phyloP scores from a whole-genome alignment of 2,329 filamentous ascomycete species.

The Sclerotiophoma versabilis region DNA sequence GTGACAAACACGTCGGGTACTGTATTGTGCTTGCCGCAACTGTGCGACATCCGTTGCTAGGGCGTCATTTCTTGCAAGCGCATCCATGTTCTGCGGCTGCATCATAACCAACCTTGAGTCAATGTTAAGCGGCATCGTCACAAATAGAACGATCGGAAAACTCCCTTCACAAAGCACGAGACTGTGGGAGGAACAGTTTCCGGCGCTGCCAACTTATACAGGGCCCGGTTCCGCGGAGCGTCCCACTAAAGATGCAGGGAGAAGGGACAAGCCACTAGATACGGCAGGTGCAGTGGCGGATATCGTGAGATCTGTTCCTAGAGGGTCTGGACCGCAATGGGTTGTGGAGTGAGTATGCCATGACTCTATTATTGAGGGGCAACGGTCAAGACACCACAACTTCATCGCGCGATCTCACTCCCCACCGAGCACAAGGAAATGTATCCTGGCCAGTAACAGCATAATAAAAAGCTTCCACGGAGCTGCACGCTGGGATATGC shows the following conservation, averaged over 20 bases:
- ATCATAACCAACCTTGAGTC: too few species aligned
- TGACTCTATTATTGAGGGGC: background rate
- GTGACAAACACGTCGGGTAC: background rate
- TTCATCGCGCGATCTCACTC: background rate
- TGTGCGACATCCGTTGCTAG: background rate
- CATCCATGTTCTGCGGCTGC: background rate
- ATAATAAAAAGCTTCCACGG: background rate
- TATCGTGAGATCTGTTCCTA: background rate
- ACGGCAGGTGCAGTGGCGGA: conserved; percentile 16
- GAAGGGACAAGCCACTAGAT: conserved; percentile 4
- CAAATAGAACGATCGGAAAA: background rate
- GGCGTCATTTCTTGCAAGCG: background rate
- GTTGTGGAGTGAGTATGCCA: background rate
- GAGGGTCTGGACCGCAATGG: background rate
- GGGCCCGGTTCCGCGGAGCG: background rate
- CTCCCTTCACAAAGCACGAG: background rate
- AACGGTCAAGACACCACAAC: conserved; percentile 3
- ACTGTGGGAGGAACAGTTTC: background rate
- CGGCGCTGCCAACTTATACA: conserved; percentile 1
- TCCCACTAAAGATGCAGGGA: conserved; percentile 2
- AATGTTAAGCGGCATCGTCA: background rate
- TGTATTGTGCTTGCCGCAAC: background rate
- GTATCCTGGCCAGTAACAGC: background rate
- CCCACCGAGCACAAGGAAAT: background rate
- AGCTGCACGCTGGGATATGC: background rate